Percentiles rank a stretch among this genome's conserved stretches.
phyloP scores from a whole-genome alignment of 1,139 yeast species.

The Diutina rugosa region DNA sequence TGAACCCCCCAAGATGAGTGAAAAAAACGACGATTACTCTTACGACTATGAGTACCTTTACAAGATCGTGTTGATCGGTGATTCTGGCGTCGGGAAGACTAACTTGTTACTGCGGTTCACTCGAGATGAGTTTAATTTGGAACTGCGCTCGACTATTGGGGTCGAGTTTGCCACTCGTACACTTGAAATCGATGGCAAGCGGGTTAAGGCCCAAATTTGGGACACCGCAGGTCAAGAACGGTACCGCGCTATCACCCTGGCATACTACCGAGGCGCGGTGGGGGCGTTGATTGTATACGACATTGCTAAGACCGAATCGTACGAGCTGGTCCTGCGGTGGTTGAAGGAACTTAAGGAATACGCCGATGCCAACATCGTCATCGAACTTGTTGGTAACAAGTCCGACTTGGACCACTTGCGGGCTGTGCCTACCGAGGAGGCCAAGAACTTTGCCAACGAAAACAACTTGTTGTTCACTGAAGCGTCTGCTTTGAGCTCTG shows the following conservation, averaged over 20 bases:
- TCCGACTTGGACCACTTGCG: conserved; percentile 91
- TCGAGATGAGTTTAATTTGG: conserved; percentile 88
- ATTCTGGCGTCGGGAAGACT: conserved; percentile 95
- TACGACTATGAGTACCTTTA: conserved; percentile 93
- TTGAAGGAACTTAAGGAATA: conserved; percentile 89
- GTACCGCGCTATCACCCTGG: conserved; percentile 94
- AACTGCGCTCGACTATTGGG: conserved; percentile 90
- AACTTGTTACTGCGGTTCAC: conserved; percentile 89
- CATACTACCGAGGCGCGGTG: conserved; percentile 95
- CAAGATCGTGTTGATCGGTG: conserved; percentile 91
- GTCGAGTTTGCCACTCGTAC: conserved; percentile 98
- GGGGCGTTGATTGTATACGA: conserved; percentile 96
- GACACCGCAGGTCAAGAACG: conserved; percentile 99
- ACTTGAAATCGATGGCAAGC: conserved; percentile 84
- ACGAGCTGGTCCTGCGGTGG: conserved; percentile 93
- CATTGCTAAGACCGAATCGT: conserved; percentile 83
- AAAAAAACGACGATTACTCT: conserved; percentile 57
- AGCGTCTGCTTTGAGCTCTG: conserved; percentile 92
- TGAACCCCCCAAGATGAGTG: conserved; percentile 19
- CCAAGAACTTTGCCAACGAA: conserved; percentile 88
- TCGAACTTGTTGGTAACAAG: conserved; percentile 90
- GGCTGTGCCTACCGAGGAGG: conserved; percentile 97
- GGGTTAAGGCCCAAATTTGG: conserved; percentile 98
- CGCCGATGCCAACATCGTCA: conserved; percentile 93
- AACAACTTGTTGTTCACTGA: conserved; percentile 87